These are phyloP conservation scores for Brassica hybrid DNA, from an alignment of 441 rosid species.

Conservation along the genomic window DNA sequence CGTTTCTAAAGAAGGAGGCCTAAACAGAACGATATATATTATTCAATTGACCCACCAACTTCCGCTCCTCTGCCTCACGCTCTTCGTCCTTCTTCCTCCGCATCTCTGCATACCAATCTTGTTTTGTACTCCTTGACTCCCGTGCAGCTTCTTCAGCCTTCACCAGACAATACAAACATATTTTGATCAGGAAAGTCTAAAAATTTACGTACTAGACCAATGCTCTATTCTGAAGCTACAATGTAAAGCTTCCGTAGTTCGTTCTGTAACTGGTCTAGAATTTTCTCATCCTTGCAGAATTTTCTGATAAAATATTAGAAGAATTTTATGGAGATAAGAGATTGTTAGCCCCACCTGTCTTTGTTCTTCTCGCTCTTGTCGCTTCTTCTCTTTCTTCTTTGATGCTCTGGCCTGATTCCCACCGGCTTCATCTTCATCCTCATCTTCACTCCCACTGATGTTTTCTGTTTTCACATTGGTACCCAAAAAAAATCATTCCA, in stretches of 20 bases:
- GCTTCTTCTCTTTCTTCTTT: constrained; percentile 77
- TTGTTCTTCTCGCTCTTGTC: too few relatives aligned
- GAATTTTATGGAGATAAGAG: background rate
- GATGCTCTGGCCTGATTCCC: constrained; percentile 70
- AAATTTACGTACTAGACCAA: background rate
- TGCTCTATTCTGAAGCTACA: background rate
- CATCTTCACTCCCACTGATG: constrained; percentile 81
- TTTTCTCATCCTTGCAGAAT: background rate
- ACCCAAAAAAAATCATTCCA: too few relatives aligned
- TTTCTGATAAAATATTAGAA: too few relatives aligned
- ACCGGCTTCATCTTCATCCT: constrained; percentile 60
- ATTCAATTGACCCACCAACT: constrained; percentile 57
- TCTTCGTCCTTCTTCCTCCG: constrained; percentile 95
- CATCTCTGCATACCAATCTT: constrained; percentile 86
- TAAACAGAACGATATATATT: constrained; percentile 4
- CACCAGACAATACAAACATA: constrained; percentile 34
- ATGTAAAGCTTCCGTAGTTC: background rate
- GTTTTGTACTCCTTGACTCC: constrained; percentile 75
- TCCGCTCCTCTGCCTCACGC: constrained; percentile 75
- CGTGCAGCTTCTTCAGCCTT: constrained; percentile 90
- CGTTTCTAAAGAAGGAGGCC: background rate
- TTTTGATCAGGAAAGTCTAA: constrained; percentile 17
- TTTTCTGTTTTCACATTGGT: constrained; percentile 49
- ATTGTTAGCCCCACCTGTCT: too few relatives aligned
- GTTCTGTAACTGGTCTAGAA: background rate